phyloP scores from a whole-genome alignment of 106 monocot genomes.

The Dioscorea alata region DNA sequence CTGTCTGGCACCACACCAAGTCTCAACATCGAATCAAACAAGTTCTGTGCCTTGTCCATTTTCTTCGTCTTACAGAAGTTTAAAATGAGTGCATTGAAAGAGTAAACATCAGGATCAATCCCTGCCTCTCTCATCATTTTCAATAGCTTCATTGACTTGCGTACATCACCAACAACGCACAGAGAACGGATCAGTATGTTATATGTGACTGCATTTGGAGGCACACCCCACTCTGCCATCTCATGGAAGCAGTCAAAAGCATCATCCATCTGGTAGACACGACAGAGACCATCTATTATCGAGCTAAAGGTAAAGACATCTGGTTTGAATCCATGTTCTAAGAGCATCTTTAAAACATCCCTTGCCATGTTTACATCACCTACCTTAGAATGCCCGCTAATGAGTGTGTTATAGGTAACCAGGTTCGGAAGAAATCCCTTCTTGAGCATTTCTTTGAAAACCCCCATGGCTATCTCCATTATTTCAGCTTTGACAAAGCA shows the following conservation, averaged over 20 bases:
- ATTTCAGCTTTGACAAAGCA: constrained; percentile 51
- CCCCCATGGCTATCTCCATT: constrained; percentile 54
- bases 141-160: constrained; percentile 58
- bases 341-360: constrained; percentile 71
- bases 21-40: constrained; percentile 76
- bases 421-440: constrained; percentile 55
- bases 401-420: constrained; percentile 79
- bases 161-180: constrained; percentile 42
- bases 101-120: constrained; percentile 61
- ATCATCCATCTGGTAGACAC: constrained; percentile 68
- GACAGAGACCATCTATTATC: constrained; percentile 82
- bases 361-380: constrained; percentile 43
- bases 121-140: constrained; percentile 59
- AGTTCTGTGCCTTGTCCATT: constrained; percentile 45
- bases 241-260: constrained; percentile 71
- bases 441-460: constrained; percentile 44
- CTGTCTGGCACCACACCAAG: constrained; percentile 67
- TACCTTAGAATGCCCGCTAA: constrained; percentile 52
- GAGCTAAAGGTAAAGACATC: constrained; percentile 83
- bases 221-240: constrained; percentile 79
- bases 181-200: constrained; percentile 75
- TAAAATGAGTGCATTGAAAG: constrained; percentile 74
- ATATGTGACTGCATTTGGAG: constrained; percentile 64
- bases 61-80: constrained; percentile 67
- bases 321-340: constrained; percentile 63